Conservation (phyloP, 2,329 filamentous ascomycete genomes). For the Exophiala sideris region DNA sequence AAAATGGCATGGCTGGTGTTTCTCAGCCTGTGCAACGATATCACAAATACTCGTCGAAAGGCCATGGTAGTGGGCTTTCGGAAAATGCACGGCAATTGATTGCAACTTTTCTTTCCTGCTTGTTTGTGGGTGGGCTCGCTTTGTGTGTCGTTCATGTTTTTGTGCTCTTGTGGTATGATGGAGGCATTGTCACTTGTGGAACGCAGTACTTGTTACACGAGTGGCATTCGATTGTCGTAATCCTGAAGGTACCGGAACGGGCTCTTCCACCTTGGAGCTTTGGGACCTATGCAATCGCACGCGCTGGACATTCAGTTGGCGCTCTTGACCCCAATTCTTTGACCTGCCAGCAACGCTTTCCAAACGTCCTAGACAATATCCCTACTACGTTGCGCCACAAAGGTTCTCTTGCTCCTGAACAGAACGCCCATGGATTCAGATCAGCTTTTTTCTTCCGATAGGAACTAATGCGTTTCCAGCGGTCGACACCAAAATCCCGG, state of each 20-base stretch:
- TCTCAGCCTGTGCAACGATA: slow-evolving; percentile 15
- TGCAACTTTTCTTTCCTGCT: slow-evolving; percentile 1
- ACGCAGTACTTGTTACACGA: not conserved
- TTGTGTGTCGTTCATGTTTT: not conserved
- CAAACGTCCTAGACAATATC: too few relatives aligned
- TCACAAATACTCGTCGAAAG: slow-evolving; percentile 11
- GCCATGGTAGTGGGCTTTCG: slow-evolving; percentile 9
- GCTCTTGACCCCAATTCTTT: too few relatives aligned
- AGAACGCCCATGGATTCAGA: not conserved
- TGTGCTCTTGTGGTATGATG: not conserved
- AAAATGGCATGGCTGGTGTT: slow-evolving; percentile 18
- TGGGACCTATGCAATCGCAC: not conserved
- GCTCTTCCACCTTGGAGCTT: not conserved
- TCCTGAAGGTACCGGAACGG: not conserved
- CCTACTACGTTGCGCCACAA: too few relatives aligned
- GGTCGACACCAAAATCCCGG: slow-evolving; percentile 5
- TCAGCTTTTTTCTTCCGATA: slow-evolving; percentile 5
- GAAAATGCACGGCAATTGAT: slow-evolving; percentile 16
- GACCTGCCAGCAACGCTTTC: too few relatives aligned
- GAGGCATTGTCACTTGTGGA: not conserved
- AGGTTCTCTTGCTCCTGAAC: not conserved
- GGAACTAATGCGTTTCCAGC: not conserved
- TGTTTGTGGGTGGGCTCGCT: slow-evolving; percentile 4
- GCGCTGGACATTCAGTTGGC: too few relatives aligned
- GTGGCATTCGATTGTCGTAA: not conserved